Evolutionary conservation across 2,329 filamentous ascomycete species (phyloP).

Genomic region (Mycosphaerella sp.): DNA sequence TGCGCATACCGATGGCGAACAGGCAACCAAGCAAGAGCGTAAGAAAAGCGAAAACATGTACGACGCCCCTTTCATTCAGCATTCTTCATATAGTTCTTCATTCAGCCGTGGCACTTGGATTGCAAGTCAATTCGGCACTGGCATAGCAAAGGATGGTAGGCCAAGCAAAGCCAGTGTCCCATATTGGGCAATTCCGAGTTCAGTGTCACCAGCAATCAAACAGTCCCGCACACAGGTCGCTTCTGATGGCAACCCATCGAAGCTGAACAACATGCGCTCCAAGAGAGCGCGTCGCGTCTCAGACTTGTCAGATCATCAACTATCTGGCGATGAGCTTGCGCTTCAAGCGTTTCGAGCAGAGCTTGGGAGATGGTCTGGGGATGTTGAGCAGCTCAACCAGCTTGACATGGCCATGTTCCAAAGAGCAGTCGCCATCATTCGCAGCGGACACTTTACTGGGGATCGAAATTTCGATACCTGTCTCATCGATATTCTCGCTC

Average conservation of each 20-base stretch:
- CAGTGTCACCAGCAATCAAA: constrained; percentile 12
- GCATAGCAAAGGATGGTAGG: constrained; percentile 15
- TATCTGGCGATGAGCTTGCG: constrained; percentile 16
- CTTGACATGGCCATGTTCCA: constrained; percentile 27
- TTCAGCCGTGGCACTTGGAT: constrained; percentile 15
- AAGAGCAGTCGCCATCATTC: constrained; percentile 21
- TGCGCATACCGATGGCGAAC: constrained; percentile 17
- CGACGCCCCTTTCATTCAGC: constrained; percentile 18
- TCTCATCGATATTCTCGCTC: constrained; percentile 18
- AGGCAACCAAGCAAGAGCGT: constrained; percentile 26
- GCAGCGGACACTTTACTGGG: constrained; percentile 17
- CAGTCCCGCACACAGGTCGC: background rate
- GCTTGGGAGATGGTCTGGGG: background rate
- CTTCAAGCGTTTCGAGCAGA: constrained; percentile 15
- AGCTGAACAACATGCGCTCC: background rate
- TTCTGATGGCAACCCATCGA: background rate
- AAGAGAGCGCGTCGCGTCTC: background rate
- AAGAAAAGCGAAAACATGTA: constrained; percentile 33
- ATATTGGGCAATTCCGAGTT: constrained; percentile 27
- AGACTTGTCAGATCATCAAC: constrained; percentile 1
- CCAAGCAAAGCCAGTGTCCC: constrained; percentile 20
- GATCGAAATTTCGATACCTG: constrained; percentile 11
- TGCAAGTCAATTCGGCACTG: constrained; percentile 18
- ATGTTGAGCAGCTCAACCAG: constrained; percentile 18
- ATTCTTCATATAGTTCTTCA: constrained; percentile 9